Evolutionary conservation across 768 basidiomycete genomes (phyloP), one percentile per base, ranked within the genome.

Genomic region (Lentinula raphanica): DNA sequence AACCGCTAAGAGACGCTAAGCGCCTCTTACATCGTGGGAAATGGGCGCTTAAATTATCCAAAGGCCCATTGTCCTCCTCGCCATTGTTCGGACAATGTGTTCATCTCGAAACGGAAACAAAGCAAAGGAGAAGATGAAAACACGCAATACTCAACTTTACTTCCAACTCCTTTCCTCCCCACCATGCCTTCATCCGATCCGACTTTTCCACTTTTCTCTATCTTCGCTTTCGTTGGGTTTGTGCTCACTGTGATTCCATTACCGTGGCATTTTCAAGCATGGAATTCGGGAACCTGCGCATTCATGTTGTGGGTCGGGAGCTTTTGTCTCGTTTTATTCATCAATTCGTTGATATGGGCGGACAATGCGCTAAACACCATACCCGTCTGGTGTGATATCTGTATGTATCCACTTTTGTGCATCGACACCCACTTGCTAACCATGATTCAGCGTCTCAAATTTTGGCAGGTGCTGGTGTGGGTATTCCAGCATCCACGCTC

Each of bases 371-470:
- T 64, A 12, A 68, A 79, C 58, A 51, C 15, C 28, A 70, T 73
- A 0, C 79, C 78, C 0, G 67, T 80, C 1, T 84, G 80, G 79
- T 84, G 83, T 57, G 83, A 84, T 54, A 82, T 84, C 19, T 67
- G 83, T 84, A 11, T 8, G 12, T 13, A 49, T 40, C 12, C 4
- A 17, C n/a, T n/a, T n/a, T n/a, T n/a, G n/a, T n/a, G n/a, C n/a
- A n/a, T n/a, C 23, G 15, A 13, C 15, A 38, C 13, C 32, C 32
- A 35, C 8, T 28, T 19, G 56, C 56, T 19, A 27, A 21, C 8
- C 56, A 39, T 27, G 27, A 36, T 57, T n/a, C 21, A 3, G 17
- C 21, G 29, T 45, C 40, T 5, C 32, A 31, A 25, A 28, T 8
- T 25, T 27, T 49, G 12, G 56, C 28, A 19, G n/a, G n/a, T n/a